phyloP scores from a whole-genome alignment of 306 rosid genomes.

The Acacia melanoxylon region DNA sequence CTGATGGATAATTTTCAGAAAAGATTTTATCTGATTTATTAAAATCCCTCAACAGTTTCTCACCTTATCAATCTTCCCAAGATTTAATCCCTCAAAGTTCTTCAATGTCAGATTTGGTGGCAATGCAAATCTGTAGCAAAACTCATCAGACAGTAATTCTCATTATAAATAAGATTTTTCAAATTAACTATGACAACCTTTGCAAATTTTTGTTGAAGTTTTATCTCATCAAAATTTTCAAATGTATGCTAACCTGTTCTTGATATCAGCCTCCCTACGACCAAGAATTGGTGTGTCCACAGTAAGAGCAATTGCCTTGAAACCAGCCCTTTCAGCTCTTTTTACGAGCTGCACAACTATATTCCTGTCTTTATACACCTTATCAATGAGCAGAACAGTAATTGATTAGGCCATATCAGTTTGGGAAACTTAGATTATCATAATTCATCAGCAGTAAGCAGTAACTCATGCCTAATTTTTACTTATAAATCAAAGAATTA shows the following conservation, averaged over 20 bases:
- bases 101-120: slow-evolving; percentile 73
- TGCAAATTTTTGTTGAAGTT: not conserved
- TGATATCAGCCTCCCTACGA: slow-evolving; percentile 95
- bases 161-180: not conserved
- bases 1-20: not conserved
- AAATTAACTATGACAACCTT: slow-evolving; percentile 12
- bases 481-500: not conserved
- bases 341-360: slow-evolving; percentile 83
- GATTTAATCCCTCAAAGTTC: slow-evolving; percentile 77
- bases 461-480: slow-evolving; percentile 20
- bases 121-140: slow-evolving; percentile 66
- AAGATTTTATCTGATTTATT: not conserved
- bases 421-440: slow-evolving; percentile 3
- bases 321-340: slow-evolving; percentile 97
- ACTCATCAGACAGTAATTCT: slow-evolving; percentile 20
- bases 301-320: slow-evolving; percentile 94
- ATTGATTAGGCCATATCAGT: slow-evolving; percentile 7
- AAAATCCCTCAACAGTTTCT: slow-evolving; percentile 21
- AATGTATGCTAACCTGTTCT: slow-evolving; percentile 66
- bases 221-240: not conserved
- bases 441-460: slow-evolving; percentile 4
- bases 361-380: slow-evolving; percentile 83
- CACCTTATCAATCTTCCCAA: slow-evolving; percentile 74
- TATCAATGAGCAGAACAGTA: slow-evolving; percentile 12
- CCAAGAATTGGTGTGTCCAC: slow-evolving; percentile 96